Evolutionary conservation across 139 green algal species (phyloP).

Genomic region (Ettlia oleoabundans): DNA sequence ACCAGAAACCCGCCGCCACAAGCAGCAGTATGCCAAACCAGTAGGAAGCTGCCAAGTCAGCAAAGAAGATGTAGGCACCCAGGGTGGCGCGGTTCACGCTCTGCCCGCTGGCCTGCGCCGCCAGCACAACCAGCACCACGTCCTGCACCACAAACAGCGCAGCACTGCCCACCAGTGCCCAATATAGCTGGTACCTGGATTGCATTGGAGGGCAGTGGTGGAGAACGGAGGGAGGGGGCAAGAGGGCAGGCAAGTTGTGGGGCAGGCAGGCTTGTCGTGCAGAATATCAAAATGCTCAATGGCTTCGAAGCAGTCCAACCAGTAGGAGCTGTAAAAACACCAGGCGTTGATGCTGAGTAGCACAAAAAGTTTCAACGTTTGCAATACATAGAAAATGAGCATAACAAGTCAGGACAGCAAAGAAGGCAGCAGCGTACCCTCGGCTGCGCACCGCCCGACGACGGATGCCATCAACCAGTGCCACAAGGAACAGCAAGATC

Average conservation of each 20-base stretch:
- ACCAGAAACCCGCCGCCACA: constrained; percentile 64
- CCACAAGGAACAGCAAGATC: constrained; percentile 40
- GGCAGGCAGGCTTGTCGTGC: background rate
- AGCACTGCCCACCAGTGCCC: constrained; percentile 32
- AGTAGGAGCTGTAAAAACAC: no score
- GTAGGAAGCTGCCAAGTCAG: constrained; percentile 50
- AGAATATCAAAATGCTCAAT: no score
- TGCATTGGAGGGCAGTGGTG: no score
- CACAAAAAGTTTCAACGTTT: no score
- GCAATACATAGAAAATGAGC: no score
- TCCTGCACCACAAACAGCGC: constrained; percentile 39
- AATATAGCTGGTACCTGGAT: constrained; percentile 56
- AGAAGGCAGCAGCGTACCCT: constrained; percentile 16
- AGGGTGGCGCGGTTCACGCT: constrained; percentile 6
- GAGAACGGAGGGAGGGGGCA: background rate
- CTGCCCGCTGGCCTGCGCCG: background rate
- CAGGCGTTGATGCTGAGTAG: no score
- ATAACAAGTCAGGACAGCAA: no score
- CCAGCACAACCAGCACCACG: constrained; percentile 23
- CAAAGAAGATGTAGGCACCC: constrained; percentile 60
- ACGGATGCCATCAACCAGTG: constrained; percentile 39
- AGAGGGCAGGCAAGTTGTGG: background rate
- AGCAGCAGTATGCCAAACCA: constrained; percentile 54
- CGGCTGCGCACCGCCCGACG: constrained; percentile 45
- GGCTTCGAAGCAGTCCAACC: background rate